Percentiles rank a stretch among this genome's conserved stretches.
phyloP scores from a whole-genome alignment of 306 rosid genomes.

The Cicer bijugum region DNA sequence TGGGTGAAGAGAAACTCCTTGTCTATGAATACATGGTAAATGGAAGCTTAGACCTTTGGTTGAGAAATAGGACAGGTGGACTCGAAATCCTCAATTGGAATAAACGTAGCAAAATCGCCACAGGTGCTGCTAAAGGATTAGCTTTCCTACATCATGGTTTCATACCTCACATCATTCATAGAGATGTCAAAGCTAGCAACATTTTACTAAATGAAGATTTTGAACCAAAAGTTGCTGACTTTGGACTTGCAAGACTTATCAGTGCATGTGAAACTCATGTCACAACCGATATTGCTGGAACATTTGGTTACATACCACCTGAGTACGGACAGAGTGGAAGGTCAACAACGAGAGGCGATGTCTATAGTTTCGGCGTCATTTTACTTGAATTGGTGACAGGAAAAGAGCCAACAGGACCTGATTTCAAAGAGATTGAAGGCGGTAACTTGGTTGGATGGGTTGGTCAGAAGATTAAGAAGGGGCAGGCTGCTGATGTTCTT shows the following conservation, averaged over 20 bases:
- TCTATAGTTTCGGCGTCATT: constrained; percentile 92
- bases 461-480: constrained; percentile 74
- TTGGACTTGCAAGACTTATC: constrained; percentile 89
- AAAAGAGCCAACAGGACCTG: constrained; percentile 96
- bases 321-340: constrained; percentile 98
- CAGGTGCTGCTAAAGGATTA: constrained; percentile 79
- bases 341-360: constrained; percentile 90
- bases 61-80: constrained; percentile 79
- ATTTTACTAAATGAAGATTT: constrained; percentile 84
- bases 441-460: constrained; percentile 99
- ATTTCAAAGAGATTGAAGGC: constrained; percentile 90
- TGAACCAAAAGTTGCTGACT: constrained; percentile 92
- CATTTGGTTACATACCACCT: constrained; percentile 97
- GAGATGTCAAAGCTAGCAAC: constrained; percentile 94
- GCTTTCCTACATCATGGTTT: constrained; percentile 95
- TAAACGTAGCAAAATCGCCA: constrained; percentile 76
- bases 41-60: constrained; percentile 96
- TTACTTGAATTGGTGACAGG: constrained; percentile 89
- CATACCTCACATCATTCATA: constrained; percentile 92
- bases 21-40: constrained; percentile 95
- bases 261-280: constrained; percentile 98
- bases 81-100: constrained; percentile 87
- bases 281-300: constrained; percentile 90
- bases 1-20: constrained; percentile 90
- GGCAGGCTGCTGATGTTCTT: constrained; percentile 76